Percentiles rank a stretch among this genome's conserved stretches.
phyloP scores from a whole-genome alignment of 148 eudicot species.

The Camellia japonica region DNA sequence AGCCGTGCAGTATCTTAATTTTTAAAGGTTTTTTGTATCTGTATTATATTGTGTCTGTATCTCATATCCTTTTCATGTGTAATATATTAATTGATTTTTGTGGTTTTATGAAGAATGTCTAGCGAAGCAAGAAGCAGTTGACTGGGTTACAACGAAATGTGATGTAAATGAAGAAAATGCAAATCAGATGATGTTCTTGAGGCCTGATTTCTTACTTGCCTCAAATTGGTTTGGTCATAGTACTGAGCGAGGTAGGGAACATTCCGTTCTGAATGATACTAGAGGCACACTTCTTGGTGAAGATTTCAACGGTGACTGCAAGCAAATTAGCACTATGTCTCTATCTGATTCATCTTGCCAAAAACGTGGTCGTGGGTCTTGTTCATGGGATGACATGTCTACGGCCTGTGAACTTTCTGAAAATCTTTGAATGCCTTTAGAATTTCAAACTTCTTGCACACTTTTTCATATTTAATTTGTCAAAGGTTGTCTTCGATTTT shows the following conservation, averaged over 20 bases:
- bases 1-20: too few species aligned
- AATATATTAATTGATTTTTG: too few species aligned
- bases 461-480: background rate
- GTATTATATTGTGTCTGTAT: background rate
- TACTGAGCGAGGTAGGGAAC: slow-evolving; percentile 31
- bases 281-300: slow-evolving; percentile 49
- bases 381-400: slow-evolving; percentile 36
- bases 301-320: slow-evolving; percentile 43
- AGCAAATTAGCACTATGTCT: slow-evolving; percentile 19
- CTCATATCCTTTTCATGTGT: too few species aligned
- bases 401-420: slow-evolving; percentile 19
- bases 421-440: slow-evolving; percentile 13
- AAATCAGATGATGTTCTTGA: slow-evolving; percentile 34
- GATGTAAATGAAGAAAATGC: slow-evolving; percentile 35
- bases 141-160: slow-evolving; percentile 26
- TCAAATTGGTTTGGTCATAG: slow-evolving; percentile 46
- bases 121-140: slow-evolving; percentile 38
- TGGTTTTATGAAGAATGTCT: slow-evolving; percentile 35
- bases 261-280: slow-evolving; percentile 34
- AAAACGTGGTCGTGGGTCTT: slow-evolving; percentile 26
- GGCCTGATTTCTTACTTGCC: slow-evolving; percentile 64
- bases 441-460: background rate
- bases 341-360: slow-evolving; percentile 30
- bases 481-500: background rate
- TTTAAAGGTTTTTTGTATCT: too few species aligned